Percentiles rank a stretch among this genome's conserved stretches.
These are phyloP conservation scores for Purshia tridentata DNA, from an alignment of 306 rosid genomes.

Conservation along the genomic window DNA sequence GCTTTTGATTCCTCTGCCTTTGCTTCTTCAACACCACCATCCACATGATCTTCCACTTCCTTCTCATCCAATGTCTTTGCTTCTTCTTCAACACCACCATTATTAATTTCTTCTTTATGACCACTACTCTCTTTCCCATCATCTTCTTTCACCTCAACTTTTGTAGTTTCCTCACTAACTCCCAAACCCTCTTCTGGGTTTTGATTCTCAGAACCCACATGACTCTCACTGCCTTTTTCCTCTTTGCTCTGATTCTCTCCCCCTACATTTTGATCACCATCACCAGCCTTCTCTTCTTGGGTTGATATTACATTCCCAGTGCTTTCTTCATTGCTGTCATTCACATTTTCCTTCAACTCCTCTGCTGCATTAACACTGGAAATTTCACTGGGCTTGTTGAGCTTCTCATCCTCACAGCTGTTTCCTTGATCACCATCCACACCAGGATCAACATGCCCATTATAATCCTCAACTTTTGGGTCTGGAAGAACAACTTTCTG, in stretches of 20 bases:
- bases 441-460: background rate
- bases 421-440: background rate
- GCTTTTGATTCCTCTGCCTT: slow-evolving; percentile 15
- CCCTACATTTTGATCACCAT: background rate
- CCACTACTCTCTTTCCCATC: slow-evolving; percentile 7
- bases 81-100: background rate
- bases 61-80: slow-evolving; percentile 23
- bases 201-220: no score
- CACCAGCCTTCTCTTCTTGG: background rate
- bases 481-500: slow-evolving; percentile 6
- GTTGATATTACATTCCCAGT: background rate
- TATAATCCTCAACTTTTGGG: slow-evolving; percentile 16
- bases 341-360: background rate
- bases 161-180: slow-evolving; percentile 13
- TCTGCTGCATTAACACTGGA: background rate
- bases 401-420: background rate
- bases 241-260: slow-evolving; percentile 22
- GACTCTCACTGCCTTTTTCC: slow-evolving; percentile 22
- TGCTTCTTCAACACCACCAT: slow-evolving; percentile 17
- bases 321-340: background rate
- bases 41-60: slow-evolving; percentile 20
- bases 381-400: background rate
- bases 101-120: background rate
- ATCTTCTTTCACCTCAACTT: slow-evolving; percentile 26
- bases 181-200: slow-evolving; percentile 2